Conservation (phyloP, 495 filamentous ascomycete species). For the Xylaria grammica region DNA sequence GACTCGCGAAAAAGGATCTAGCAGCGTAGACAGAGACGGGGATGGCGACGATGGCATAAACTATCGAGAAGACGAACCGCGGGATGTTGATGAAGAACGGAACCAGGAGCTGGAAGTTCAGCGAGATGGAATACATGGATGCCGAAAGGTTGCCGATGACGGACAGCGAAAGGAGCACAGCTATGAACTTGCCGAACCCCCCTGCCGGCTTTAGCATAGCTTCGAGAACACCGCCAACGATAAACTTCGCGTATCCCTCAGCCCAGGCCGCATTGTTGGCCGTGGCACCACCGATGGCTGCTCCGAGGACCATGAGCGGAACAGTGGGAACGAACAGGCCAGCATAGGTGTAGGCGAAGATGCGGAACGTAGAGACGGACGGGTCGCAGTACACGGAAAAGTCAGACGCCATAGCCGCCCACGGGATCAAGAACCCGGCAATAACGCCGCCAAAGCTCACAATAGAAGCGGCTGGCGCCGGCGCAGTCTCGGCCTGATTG, state of each 20-base stretch:
- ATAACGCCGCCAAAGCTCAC: slow-evolving; percentile 42
- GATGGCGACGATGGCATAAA: slow-evolving; percentile 52
- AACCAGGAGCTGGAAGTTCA: slow-evolving; percentile 58
- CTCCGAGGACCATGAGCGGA: slow-evolving; percentile 57
- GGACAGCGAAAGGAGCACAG: slow-evolving; percentile 55
- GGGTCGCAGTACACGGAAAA: slow-evolving; percentile 50
- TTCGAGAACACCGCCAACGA: slow-evolving; percentile 54
- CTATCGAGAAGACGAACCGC: slow-evolving; percentile 53
- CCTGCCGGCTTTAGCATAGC: slow-evolving; percentile 56
- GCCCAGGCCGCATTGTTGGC: slow-evolving; percentile 44
- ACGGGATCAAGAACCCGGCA: slow-evolving; percentile 50
- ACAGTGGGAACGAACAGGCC: slow-evolving; percentile 54
- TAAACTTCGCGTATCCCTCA: slow-evolving; percentile 46
- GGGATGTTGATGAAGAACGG: slow-evolving; percentile 49
- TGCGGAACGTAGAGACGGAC: slow-evolving; percentile 39
- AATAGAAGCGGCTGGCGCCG: slow-evolving; percentile 29
- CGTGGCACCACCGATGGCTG: slow-evolving; percentile 55
- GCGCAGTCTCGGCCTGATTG: slow-evolving; percentile 31
- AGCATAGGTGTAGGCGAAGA: slow-evolving; percentile 47
- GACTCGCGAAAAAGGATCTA: slow-evolving; percentile 50
- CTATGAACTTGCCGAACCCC: slow-evolving; percentile 58
- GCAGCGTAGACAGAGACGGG: slow-evolving; percentile 55
- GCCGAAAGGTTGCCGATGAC: slow-evolving; percentile 55
- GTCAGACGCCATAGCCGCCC: slow-evolving; percentile 46
- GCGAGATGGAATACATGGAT: slow-evolving; percentile 52